Evolutionary conservation across 805 yeast species (phyloP).

Genomic region (Candida krabiensis): DNA sequence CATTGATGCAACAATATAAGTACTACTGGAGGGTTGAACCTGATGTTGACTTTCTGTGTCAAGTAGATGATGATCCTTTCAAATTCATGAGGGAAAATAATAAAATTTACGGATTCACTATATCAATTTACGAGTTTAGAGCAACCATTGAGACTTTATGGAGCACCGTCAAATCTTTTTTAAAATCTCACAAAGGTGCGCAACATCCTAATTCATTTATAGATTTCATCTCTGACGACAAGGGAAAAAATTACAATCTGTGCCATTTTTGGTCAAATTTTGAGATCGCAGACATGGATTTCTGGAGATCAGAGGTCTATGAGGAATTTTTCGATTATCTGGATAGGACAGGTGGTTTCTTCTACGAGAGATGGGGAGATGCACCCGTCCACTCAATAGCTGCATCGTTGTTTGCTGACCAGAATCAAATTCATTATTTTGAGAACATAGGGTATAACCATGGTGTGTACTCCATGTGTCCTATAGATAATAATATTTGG

Average conservation of each 20-base stretch:
- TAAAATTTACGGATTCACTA: slow-evolving; percentile 66
- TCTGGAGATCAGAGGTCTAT: slow-evolving; percentile 61
- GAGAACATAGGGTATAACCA: slow-evolving; percentile 77
- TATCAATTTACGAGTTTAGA: slow-evolving; percentile 61
- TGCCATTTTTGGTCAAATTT: slow-evolving; percentile 87
- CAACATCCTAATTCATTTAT: slow-evolving; percentile 50
- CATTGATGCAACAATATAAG: slow-evolving; percentile 54
- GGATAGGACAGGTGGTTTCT: slow-evolving; percentile 74
- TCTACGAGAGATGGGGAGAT: slow-evolving; percentile 91
- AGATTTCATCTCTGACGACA: slow-evolving; percentile 63
- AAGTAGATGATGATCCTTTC: slow-evolving; percentile 64
- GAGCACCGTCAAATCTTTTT: slow-evolving; percentile 50
- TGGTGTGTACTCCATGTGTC: slow-evolving; percentile 47
- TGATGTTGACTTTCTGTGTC: slow-evolving; percentile 59
- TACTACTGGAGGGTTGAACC: slow-evolving; percentile 83
- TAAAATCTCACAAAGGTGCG: slow-evolving; percentile 41
- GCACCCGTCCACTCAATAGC: slow-evolving; percentile 89
- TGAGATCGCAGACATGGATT: slow-evolving; percentile 70
- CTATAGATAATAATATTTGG: slow-evolving; percentile 32
- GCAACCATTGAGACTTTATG: slow-evolving; percentile 60
- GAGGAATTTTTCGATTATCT: slow-evolving; percentile 58
- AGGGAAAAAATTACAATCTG: slow-evolving; percentile 63
- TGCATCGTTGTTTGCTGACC: slow-evolving; percentile 57
- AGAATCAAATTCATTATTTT: slow-evolving; percentile 64
- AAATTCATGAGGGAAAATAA: slow-evolving; percentile 52